Percentiles rank a stretch among this genome's conserved stretches.
phyloP scores from a whole-genome alignment of 495 filamentous ascomycete genomes.

The Neurospora sp. region DNA sequence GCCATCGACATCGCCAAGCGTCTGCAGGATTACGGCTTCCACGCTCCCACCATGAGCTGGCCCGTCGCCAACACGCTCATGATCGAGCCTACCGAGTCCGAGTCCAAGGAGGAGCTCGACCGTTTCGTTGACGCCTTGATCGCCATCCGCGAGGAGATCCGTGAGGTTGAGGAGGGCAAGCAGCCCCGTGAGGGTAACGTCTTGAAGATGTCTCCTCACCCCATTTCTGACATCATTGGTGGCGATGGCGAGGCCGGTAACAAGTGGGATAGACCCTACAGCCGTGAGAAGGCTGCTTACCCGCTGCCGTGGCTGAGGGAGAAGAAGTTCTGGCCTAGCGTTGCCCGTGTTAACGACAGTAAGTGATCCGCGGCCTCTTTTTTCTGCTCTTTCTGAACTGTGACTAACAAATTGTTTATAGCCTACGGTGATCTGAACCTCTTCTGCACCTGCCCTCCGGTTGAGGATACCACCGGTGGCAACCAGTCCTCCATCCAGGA shows the following conservation, averaged over 20 bases:
- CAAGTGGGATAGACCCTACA: conserved; percentile 73
- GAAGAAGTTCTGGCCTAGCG: conserved; percentile 98
- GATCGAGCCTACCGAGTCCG: conserved; percentile 97
- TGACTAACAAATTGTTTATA: conserved; percentile 19
- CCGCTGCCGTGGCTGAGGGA: conserved; percentile 76
- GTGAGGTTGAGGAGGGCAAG: conserved; percentile 70
- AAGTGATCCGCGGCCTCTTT: conserved; percentile 17
- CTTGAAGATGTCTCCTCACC: conserved; percentile 86
- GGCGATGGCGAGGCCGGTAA: conserved; percentile 36
- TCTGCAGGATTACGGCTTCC: conserved; percentile 96
- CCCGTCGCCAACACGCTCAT: conserved; percentile 93
- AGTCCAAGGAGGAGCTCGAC: conserved; percentile 88
- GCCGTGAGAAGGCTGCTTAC: conserved; percentile 77
- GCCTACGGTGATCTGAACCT: conserved; percentile 88
- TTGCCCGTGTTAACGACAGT: conserved; percentile 87
- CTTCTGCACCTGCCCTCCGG: conserved; percentile 90
- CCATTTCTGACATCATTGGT: conserved; percentile 66
- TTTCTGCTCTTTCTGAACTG: background rate
- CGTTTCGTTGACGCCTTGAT: conserved; percentile 91
- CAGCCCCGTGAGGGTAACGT: conserved; percentile 77
- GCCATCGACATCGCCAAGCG: conserved; percentile 97
- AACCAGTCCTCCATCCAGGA: conserved; percentile 15
- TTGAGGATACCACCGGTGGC: conserved; percentile 47
- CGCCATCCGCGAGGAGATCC: conserved; percentile 78
- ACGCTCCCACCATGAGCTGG: conserved; percentile 98